phyloP scores from a whole-genome alignment of 345 rosid genomes.

The Pugionium dolabratum region DNA sequence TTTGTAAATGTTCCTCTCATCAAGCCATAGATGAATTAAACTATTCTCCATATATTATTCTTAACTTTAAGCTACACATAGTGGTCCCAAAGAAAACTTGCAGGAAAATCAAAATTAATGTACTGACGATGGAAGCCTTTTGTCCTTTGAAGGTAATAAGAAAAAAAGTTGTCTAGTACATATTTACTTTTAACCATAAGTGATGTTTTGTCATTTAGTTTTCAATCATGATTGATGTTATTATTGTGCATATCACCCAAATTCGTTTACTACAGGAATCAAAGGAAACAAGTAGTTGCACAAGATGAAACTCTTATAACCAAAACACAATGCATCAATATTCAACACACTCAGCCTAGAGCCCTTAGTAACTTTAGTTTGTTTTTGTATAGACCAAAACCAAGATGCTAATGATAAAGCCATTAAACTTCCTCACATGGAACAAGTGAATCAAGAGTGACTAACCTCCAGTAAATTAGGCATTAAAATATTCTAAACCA shows the following conservation, averaged over 20 bases:
- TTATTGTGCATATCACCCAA: constrained; percentile 14
- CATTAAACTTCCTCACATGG: not conserved
- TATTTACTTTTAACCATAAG: constrained; percentile 4
- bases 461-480: not conserved
- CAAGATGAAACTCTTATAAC: constrained; percentile 5
- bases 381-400: not conserved
- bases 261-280: not conserved
- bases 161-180: not conserved
- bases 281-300: constrained; percentile 7
- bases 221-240: not conserved
- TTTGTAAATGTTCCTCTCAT: not conserved
- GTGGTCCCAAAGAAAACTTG: not conserved
- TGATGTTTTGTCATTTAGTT: not conserved
- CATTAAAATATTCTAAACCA: constrained; percentile 3
- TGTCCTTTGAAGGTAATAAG: not conserved
- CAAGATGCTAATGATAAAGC: constrained; percentile 6
- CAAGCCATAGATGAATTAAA: constrained; percentile 15
- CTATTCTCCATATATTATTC: not conserved
- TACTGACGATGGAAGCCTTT: not conserved
- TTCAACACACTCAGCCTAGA: constrained; percentile 9
- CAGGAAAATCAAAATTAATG: constrained; percentile 9
- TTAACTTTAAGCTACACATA: constrained; percentile 6
- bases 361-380: not conserved
- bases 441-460: constrained; percentile 14
- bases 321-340: constrained; percentile 20